Conservation (phyloP, 2,329 filamentous ascomycete species). For the Capronia epimyces region DNA sequence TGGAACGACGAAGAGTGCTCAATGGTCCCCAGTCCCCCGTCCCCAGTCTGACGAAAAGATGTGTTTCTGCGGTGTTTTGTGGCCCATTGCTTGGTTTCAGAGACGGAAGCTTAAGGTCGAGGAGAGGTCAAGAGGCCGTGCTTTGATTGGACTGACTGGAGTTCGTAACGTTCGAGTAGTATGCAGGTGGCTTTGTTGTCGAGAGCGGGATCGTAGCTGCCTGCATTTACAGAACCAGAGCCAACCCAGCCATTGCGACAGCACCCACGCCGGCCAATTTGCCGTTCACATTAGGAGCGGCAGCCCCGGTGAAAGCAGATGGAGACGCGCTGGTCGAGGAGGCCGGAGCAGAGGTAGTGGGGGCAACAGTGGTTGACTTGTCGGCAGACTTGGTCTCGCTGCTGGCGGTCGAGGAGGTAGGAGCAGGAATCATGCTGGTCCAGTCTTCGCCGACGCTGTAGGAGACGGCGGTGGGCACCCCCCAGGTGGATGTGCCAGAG, state of each 20-base stretch:
- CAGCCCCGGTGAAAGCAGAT: conserved; percentile 15
- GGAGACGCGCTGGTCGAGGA: conserved; percentile 3
- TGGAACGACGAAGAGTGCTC: too few relatives aligned
- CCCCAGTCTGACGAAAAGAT: too few relatives aligned
- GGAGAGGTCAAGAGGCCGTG: too few relatives aligned
- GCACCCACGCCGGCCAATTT: conserved; percentile 20
- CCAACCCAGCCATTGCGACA: conserved; percentile 23
- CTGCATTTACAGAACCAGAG: conserved; percentile 19
- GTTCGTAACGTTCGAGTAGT: too few relatives aligned
- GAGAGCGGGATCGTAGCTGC: too few relatives aligned
- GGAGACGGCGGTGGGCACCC: conserved; percentile 11
- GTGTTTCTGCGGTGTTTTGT: too few relatives aligned
- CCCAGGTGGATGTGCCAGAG: conserved; percentile 18
- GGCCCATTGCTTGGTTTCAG: too few relatives aligned
- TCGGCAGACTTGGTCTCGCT: background rate
- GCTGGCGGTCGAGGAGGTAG: background rate
- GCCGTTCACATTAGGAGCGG: conserved; percentile 11
- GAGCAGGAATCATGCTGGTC: conserved; percentile 22
- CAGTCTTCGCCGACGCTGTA: conserved; percentile 13
- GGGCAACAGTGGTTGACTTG: background rate
- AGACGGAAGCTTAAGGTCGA: too few relatives aligned
- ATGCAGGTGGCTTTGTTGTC: too few relatives aligned
- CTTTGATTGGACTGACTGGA: too few relatives aligned
- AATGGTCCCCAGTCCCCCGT: too few relatives aligned
- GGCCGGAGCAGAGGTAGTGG: background rate